A percentile compares a stretch with the other conserved stretches of the same genome.
Evolutionary conservation across 176 grass and related monocot genomes (phyloP).

Genomic region (Eleusine indica): DNA sequence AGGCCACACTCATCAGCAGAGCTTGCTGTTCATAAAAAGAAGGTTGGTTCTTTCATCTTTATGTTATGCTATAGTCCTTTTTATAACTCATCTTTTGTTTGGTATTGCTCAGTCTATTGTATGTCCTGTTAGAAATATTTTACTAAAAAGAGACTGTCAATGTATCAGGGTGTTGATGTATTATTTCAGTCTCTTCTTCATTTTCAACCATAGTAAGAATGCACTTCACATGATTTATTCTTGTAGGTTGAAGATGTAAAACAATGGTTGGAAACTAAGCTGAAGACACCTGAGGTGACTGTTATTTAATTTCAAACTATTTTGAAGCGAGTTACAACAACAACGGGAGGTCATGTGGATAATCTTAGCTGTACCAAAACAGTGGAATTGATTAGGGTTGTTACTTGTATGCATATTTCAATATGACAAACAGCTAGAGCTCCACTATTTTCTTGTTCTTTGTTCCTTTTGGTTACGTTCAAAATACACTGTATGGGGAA

Average conservation of each 20-base stretch:
- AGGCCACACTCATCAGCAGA: conserved; percentile 67
- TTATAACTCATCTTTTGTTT: conserved; percentile 13
- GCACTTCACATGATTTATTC: conserved; percentile 35
- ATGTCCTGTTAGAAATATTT: not conserved
- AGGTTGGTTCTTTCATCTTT: conserved; percentile 51
- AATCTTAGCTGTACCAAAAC: not conserved
- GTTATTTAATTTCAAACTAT: conserved; percentile 28
- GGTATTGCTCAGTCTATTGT: not conserved
- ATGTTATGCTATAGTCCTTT: conserved; percentile 12
- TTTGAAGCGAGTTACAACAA: not conserved
- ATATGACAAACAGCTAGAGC: not conserved
- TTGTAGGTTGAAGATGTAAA: conserved; percentile 90
- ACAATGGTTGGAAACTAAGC: conserved; percentile 82
- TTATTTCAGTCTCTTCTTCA: conserved; percentile 4
- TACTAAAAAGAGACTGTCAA: not conserved
- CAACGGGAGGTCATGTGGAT: not conserved
- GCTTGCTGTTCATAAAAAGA: conserved; percentile 92
- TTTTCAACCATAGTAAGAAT: not conserved
- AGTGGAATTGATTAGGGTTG: conserved; percentile 5
- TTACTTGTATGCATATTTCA: conserved; percentile 23
- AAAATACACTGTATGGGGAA: not conserved
- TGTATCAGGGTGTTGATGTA: conserved; percentile 21
- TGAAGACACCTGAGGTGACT: conserved; percentile 72
- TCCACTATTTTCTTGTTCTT: conserved; percentile 7
- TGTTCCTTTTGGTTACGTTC: not conserved